A percentile compares a stretch with the other conserved stretches of the same genome.
Evolutionary conservation across 129 eudicot genomes (phyloP).

Genomic region (Artemisia tridentata): DNA sequence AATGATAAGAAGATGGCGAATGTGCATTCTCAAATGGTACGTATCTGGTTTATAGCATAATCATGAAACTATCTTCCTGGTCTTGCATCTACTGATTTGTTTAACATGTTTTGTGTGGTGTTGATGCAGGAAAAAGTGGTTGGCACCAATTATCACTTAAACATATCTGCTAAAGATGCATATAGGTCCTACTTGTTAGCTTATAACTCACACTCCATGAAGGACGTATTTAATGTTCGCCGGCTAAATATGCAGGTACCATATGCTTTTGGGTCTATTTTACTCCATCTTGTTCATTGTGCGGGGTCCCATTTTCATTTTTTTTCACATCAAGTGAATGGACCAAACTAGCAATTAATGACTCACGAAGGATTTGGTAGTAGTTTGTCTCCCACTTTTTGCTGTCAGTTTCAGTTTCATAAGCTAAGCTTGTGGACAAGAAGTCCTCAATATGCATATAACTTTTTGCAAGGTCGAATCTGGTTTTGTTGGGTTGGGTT

Average conservation of each 20-base stretch:
- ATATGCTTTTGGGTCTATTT: neutral
- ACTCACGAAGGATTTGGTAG: too few relatives aligned
- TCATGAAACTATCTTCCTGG: neutral
- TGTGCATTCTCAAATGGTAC: conserved; percentile 85
- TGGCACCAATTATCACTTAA: conserved; percentile 63
- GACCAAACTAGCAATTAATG: too few relatives aligned
- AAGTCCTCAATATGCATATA: too few relatives aligned
- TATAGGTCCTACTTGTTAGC: conserved; percentile 78
- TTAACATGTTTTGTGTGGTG: neutral
- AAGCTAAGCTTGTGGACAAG: too few relatives aligned
- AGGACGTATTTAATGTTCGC: conserved; percentile 81
- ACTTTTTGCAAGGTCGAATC: too few relatives aligned
- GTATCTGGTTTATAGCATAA: neutral
- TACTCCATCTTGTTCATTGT: too few relatives aligned
- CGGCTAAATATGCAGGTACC: conserved; percentile 80
- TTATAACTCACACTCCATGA: conserved; percentile 87
- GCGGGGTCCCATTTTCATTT: too few relatives aligned
- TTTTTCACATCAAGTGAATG: too few relatives aligned
- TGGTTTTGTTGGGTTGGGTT: too few relatives aligned
- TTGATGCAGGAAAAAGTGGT: conserved; percentile 80
- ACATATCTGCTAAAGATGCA: conserved; percentile 90
- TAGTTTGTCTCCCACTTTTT: too few relatives aligned
- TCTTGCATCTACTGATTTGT: neutral
- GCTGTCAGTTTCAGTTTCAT: too few relatives aligned
- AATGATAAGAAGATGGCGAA: conserved; percentile 66